Percentiles rank a stretch among this genome's conserved stretches.
Conservation (phyloP, 2,329 filamentous ascomycete genomes). For the Aspergillus fischeri region DNA sequence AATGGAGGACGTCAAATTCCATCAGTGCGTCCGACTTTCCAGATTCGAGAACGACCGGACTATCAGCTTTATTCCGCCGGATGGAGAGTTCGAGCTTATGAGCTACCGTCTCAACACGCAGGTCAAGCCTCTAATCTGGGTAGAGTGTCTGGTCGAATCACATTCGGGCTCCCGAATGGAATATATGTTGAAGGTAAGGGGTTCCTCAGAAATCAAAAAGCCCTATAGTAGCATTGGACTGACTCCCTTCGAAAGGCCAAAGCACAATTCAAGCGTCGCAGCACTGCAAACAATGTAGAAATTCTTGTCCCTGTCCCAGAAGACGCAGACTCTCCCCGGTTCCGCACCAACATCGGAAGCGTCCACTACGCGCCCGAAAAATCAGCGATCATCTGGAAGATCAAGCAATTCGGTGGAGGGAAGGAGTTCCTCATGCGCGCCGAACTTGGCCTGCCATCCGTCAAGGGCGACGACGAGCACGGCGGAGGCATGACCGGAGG, state of each 20-base stretch:
- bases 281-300: slow-evolving; percentile 97
- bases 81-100: slow-evolving; percentile 99
- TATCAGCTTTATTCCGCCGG: slow-evolving; percentile 97
- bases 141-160: slow-evolving; percentile 94
- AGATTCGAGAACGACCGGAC: slow-evolving; percentile 98
- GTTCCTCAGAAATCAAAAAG: background rate
- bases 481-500: slow-evolving; percentile 97
- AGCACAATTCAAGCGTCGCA: slow-evolving; percentile 96
- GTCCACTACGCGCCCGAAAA: slow-evolving; percentile 98
- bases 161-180: slow-evolving; percentile 94
- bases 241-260: slow-evolving; percentile 55
- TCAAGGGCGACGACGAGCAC: slow-evolving; percentile 90
- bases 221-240: background rate
- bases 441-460: slow-evolving; percentile 87
- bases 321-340: slow-evolving; percentile 91
- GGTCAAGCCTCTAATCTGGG: slow-evolving; percentile 98
- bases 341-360: slow-evolving; percentile 93
- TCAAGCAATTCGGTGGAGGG: slow-evolving; percentile 97
- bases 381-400: slow-evolving; percentile 98
- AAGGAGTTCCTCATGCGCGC: slow-evolving; percentile 99
- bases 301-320: slow-evolving; percentile 96
- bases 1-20: slow-evolving; percentile 99
- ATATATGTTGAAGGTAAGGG: slow-evolving; percentile 84
- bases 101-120: slow-evolving; percentile 97
- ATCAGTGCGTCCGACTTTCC: slow-evolving; percentile 93